phyloP scores from a whole-genome alignment of 345 rosid genomes.

The Lepidium africanum region DNA sequence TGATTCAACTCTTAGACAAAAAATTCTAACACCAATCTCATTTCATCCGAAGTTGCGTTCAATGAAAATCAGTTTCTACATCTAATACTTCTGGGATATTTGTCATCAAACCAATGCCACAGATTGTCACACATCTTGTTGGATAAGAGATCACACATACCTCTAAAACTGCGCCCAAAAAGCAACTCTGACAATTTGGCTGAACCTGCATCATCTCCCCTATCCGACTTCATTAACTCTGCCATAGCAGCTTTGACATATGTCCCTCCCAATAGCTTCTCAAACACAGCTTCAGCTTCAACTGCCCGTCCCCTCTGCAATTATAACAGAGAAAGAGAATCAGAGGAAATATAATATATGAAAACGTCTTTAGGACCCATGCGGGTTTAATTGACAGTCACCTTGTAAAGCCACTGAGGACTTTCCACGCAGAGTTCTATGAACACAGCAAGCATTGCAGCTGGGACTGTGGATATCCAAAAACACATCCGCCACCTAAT shows the following conservation, averaged over 20 bases:
- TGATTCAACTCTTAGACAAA: constrained; percentile 1
- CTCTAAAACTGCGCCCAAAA: constrained; percentile 58
- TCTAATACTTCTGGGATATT: constrained; percentile 2
- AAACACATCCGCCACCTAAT: constrained; percentile 96
- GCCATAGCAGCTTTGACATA: constrained; percentile 72
- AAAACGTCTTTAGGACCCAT: background rate
- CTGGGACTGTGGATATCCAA: constrained; percentile 68
- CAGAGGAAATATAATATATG: background rate
- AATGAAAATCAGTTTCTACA: constrained; percentile 7
- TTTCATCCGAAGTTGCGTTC: constrained; percentile 2
- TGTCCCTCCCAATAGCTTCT: constrained; percentile 69
- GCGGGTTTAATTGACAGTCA: constrained; percentile 17
- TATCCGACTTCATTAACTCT: constrained; percentile 62
- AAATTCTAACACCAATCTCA: constrained; percentile 15
- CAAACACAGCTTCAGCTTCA: constrained; percentile 81
- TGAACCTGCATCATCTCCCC: constrained; percentile 58
- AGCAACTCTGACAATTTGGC: constrained; percentile 64
- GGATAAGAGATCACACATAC: constrained; percentile 28
- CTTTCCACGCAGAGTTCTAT: constrained; percentile 85
- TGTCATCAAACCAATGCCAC: background rate
- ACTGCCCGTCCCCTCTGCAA: constrained; percentile 71
- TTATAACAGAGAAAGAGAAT: constrained; percentile 1
- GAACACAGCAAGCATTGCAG: constrained; percentile 55
- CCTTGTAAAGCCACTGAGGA: constrained; percentile 99
- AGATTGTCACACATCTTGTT: constrained; percentile 3